Base-by-base conservation (phyloP, 2,329 filamentous ascomycete species). In the Sporothrix inflata region DNA sequence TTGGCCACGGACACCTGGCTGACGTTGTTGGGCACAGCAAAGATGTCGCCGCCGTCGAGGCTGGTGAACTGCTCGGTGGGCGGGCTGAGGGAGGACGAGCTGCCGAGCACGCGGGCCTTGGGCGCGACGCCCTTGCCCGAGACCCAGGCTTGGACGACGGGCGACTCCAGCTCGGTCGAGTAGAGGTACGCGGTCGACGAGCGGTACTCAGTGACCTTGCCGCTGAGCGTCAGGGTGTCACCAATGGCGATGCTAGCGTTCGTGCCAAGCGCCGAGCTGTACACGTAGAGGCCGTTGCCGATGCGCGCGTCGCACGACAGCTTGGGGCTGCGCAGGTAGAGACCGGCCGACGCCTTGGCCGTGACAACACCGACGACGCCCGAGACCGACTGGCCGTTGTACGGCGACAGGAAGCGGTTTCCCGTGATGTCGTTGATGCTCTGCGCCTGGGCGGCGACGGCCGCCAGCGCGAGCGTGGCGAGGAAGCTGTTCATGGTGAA, bases 371-470 rank as follows among this genome's bases (percentile, higher is more conserved):
- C 91, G 45, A 85, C 85, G 71, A 93, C 84, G 72, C 86, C 86
- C 27, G 84, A 85, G 68, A 92, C 87, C 7, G 80, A 81, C 78
- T 89, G 81, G 66, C 86, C 86, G 9, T 83, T 83, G 78, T 87
- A 87, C 0, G 89, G 85, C 19, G 91, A 92, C 65, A 91, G 79
- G 79, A 87, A 92, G 27, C 80, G 84, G 77, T 88, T 84, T 75
- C 90, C 90, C 76, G 91, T 92, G 84, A 92, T 91, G 76, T 90
- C 82, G 73, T 84, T 82, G 76, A 90, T 89, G 72, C 85, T 85
- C 71, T 73, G 72, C 14, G 72, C 72, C 45, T 65, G 53, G 45
- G 47, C 72, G 47, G 65, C 72, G 6, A 70, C 49, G 6, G 61
- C 57, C 16, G 34, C 53, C n/a, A 73, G 53, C 19, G 57, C 69